Base-by-base conservation (phyloP, 495 filamentous ascomycete species). In the Penicillium salamii region DNA sequence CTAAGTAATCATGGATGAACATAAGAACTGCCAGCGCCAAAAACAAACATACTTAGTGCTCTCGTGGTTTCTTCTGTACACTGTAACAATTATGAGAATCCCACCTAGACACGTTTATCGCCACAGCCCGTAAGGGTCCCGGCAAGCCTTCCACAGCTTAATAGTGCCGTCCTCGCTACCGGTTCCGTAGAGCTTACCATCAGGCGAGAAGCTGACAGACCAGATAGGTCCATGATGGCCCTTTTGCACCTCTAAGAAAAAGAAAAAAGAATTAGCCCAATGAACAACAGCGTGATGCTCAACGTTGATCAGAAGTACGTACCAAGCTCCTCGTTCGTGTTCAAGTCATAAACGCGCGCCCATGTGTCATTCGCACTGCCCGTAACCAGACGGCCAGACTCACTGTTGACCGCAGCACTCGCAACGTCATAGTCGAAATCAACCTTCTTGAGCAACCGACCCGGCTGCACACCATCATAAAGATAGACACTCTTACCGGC, bases 141-240 rank as follows among this genome's bases (percentile, higher is more conserved):
- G 69, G 51, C 82, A 82, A 26, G 84, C 85, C 68, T 89, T 89
- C 85, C 85, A 88, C 74, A 98, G 74, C 69, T 97, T 98, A 62
- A 98, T 91, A 0, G 93, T 98, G 34, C 93, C 93, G 64, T 98
- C 93, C 60, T 98, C 93, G 34, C 91, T 96, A 20, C 91, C 93
- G 1, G 95, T 97, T 7, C 90, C 92, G 65, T 96, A 98, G 11
- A 97, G 70, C 65, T 92, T 96, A 21, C 90, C 91, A 66, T 97
- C 91, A 1, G 93, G 93, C 8, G 89, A 92, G 71, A 97, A 97
- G 45, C 83, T 84, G 43, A 95, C 80, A 15, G 88, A 93, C 95
- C 93, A 97, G 48, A 97, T 91, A 8, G 91, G 91, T 11, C 95
- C 93, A 63, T 98, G 93, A 62, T 97, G 95, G 17, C 93, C 95